A percentile compares a stretch with the other conserved stretches of the same genome.
phyloP scores from a whole-genome alignment of 202 grass and related monocot genomes.

The Sporobolus alterniflorus region DNA sequence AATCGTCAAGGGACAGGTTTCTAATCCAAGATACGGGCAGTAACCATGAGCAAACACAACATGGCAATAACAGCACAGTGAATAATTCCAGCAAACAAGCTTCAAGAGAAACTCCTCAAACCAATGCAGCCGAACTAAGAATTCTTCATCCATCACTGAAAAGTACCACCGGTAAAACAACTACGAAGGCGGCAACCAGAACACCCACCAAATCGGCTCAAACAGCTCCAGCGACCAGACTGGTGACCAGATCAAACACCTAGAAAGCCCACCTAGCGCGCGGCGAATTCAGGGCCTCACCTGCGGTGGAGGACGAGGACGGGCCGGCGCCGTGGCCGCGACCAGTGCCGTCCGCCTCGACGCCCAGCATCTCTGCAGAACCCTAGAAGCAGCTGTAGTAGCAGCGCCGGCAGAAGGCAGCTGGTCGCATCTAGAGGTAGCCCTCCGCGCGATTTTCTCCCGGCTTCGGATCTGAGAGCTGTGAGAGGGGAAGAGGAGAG shows the following conservation, averaged over 20 bases:
- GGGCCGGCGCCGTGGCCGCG: slow-evolving; percentile 37
- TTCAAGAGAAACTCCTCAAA: too few species aligned
- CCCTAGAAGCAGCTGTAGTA: slow-evolving; percentile 33
- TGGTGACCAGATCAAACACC: slow-evolving; percentile 22
- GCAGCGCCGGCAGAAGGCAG: slow-evolving; percentile 11
- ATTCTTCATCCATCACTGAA: slow-evolving; percentile 4
- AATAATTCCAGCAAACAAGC: not conserved
- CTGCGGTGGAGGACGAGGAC: slow-evolving; percentile 45
- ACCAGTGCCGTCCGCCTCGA: slow-evolving; percentile 29
- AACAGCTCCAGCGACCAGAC: slow-evolving; percentile 22
- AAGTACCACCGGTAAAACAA: slow-evolving; percentile 32
- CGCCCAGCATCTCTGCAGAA: slow-evolving; percentile 44
- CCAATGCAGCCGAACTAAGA: slow-evolving; percentile 17
- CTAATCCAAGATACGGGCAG: not conserved
- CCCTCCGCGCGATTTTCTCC: slow-evolving; percentile 33
- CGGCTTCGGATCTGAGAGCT: slow-evolving; percentile 59
- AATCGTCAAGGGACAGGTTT: not conserved
- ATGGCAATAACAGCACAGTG: not conserved
- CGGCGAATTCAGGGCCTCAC: slow-evolving; percentile 41
- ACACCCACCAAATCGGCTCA: slow-evolving; percentile 36
- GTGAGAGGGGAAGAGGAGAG: slow-evolving; percentile 5
- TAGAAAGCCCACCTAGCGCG: not conserved
- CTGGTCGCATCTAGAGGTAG: slow-evolving; percentile 37
- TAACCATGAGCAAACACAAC: slow-evolving; percentile 4
- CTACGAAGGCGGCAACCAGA: not conserved